phyloP scores from a whole-genome alignment of 441 rosid genomes.

The Populus trichocarpa region DNA sequence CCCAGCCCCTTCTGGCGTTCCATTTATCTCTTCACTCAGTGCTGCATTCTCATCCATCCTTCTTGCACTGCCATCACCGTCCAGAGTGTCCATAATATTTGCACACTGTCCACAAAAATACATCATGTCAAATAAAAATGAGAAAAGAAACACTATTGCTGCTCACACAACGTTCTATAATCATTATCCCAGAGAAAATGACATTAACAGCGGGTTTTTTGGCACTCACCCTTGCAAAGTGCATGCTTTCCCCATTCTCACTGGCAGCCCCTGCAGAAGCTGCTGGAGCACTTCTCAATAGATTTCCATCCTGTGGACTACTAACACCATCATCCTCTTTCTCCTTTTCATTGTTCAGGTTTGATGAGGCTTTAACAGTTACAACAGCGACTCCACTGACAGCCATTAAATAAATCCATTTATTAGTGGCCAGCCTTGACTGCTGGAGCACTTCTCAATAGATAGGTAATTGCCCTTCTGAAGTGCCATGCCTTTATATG shows the following conservation, averaged over 20 bases:
- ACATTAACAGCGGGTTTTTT: neutral
- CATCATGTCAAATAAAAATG: neutral
- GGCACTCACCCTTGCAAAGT: constrained; percentile 47
- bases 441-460: too few relatives aligned
- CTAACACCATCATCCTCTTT: constrained; percentile 30
- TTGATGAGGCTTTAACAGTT: constrained; percentile 24
- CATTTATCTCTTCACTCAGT: constrained; percentile 80
- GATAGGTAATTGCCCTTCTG: neutral
- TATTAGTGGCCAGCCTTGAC: constrained; percentile 10
- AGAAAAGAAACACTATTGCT: neutral
- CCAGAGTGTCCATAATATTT: constrained; percentile 30
- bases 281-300: constrained; percentile 37
- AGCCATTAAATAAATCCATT: constrained; percentile 13
- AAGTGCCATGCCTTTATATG: neutral
- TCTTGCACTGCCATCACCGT: constrained; percentile 40
- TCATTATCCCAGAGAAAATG: neutral
- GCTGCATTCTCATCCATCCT: constrained; percentile 37
- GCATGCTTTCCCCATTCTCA: constrained; percentile 52
- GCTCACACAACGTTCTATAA: neutral
- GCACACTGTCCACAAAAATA: constrained; percentile 39
- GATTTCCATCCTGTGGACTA: constrained; percentile 33
- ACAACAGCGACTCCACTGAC: constrained; percentile 42
- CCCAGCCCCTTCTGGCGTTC: constrained; percentile 42
- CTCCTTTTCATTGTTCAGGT: constrained; percentile 34
- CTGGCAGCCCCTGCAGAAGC: constrained; percentile 42